phyloP scores from a whole-genome alignment of 345 rosid genomes.

The Syzygium aqueum region DNA sequence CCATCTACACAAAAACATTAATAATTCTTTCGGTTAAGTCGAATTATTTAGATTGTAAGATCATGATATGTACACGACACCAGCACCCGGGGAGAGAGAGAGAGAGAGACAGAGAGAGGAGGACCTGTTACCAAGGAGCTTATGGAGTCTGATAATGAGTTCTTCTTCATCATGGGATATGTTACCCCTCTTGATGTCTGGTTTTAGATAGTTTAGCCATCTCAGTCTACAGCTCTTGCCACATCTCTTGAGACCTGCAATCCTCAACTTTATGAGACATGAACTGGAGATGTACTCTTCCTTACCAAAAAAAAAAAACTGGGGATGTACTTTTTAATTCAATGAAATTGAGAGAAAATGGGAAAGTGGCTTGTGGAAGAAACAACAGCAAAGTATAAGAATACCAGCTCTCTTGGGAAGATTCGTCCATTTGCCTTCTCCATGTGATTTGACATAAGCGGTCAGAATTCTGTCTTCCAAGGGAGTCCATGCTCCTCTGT shows the following conservation, averaged over 20 bases:
- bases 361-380: neutral
- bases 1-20: conserved; percentile 26
- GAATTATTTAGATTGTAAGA: neutral
- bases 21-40: neutral
- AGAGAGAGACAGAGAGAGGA: neutral
- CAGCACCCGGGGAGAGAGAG: neutral
- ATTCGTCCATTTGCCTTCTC: conserved; percentile 57
- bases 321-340: neutral
- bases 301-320: too few species aligned
- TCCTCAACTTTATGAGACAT: neutral
- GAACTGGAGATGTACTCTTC: too few species aligned
- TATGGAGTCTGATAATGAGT: conserved; percentile 47
- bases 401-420: conserved; percentile 57
- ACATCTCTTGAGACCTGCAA: conserved; percentile 38
- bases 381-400: neutral
- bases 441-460: conserved; percentile 38
- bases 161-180: conserved; percentile 47
- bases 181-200: conserved; percentile 55
- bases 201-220: conserved; percentile 51
- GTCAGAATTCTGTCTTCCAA: conserved; percentile 38
- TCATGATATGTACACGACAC: neutral
- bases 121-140: conserved; percentile 59
- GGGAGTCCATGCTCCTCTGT: conserved; percentile 57
- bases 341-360: neutral
- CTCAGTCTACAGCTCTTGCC: conserved; percentile 61